phyloP scores from a whole-genome alignment of 2,329 filamentous ascomycete species.

The Sclerotinia glacialis region DNA sequence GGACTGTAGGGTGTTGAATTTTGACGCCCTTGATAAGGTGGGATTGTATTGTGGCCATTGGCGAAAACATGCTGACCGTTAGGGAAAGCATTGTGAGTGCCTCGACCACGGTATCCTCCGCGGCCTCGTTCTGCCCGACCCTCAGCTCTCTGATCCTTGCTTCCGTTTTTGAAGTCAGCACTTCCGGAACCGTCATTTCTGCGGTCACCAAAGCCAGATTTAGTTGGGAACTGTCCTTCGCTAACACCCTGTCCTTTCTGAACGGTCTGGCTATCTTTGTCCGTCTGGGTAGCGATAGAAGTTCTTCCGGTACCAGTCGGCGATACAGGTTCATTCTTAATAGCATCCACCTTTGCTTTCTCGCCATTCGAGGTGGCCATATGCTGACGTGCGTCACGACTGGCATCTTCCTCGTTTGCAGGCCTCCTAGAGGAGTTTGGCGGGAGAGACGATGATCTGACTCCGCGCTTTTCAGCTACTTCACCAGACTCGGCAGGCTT shows the following conservation, averaged over 20 bases:
- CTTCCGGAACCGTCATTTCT: constrained; percentile 34
- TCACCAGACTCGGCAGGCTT: constrained; percentile 20
- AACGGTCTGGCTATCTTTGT: constrained; percentile 33
- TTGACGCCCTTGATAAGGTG: constrained; percentile 36
- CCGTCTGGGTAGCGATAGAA: constrained; percentile 38
- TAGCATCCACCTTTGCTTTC: constrained; percentile 30
- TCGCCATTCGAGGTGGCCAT: constrained; percentile 29
- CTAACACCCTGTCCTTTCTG: constrained; percentile 25
- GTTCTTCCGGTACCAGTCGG: constrained; percentile 37
- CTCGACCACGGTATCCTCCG: constrained; percentile 47
- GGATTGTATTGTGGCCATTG: constrained; percentile 41
- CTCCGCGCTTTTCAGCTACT: constrained; percentile 31
- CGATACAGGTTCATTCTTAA: constrained; percentile 31
- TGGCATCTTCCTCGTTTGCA: constrained; percentile 28
- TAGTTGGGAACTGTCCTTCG: constrained; percentile 33
- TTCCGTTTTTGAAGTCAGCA: constrained; percentile 32
- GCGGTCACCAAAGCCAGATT: constrained; percentile 33
- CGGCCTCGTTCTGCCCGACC: constrained; percentile 44
- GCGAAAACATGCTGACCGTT: constrained; percentile 41
- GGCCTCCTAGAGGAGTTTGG: constrained; percentile 34
- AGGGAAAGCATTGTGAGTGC: constrained; percentile 39
- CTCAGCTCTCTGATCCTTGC: constrained; percentile 39
- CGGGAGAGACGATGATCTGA: constrained; percentile 37
- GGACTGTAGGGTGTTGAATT: constrained; percentile 40
- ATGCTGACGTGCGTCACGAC: constrained; percentile 34